Percentiles rank a stretch among this genome's conserved stretches.
These are phyloP conservation scores for Climacium dendroides DNA, from an alignment of 225 moss, liverwort and hornwort genomes.

Conservation along the genomic window DNA sequence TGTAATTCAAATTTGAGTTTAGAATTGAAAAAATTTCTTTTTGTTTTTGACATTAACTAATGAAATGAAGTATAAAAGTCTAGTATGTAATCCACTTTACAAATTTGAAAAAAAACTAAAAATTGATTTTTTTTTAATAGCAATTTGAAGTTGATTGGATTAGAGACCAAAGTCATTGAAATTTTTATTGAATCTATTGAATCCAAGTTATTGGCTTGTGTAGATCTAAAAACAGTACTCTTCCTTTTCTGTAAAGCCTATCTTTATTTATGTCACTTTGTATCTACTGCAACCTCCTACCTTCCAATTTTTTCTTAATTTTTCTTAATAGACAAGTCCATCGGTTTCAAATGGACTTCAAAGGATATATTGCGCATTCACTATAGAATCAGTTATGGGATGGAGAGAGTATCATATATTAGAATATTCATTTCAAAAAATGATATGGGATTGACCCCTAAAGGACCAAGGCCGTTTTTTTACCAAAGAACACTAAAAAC, in stretches of 20 bases:
- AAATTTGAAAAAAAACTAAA: background rate
- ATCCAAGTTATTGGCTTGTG: background rate
- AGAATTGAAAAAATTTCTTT: background rate
- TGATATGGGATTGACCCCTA: rapidly evolving
- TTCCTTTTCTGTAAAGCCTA: background rate
- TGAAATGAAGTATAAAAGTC: background rate
- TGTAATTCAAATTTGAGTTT: background rate
- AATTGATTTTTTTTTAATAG: background rate
- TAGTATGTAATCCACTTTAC: background rate
- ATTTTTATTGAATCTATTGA: background rate
- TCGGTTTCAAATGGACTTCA: background rate
- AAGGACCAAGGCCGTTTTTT: too few relatives aligned
- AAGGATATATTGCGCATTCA: background rate
- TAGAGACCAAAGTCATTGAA: background rate
- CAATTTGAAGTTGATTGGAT: background rate
- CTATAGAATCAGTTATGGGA: rapidly evolving
- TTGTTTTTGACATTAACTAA: background rate
- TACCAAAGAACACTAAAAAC: too few relatives aligned
- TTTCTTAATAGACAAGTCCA: background rate
- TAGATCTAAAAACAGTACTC: rapidly evolving
- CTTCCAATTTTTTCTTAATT: background rate
- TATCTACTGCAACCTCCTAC: background rate
- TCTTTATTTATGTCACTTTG: background rate
- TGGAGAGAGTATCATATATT: rapidly evolving
- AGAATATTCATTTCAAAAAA: background rate